Conservation (phyloP, 495 filamentous ascomycete species). For the Aspergillus diversus region DNA sequence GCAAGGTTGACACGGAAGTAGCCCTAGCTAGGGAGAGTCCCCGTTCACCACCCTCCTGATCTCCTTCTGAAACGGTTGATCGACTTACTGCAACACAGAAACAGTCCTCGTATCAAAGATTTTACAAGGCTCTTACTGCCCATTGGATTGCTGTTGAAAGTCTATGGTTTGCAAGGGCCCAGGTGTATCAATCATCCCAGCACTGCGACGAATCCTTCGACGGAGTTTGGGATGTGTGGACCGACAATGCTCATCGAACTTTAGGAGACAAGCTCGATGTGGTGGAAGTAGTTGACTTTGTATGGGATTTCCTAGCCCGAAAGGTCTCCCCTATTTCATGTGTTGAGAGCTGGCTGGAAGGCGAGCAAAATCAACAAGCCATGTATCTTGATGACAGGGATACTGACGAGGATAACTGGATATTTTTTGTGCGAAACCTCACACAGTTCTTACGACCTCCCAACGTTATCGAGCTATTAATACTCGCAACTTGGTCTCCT, state of each 20-base stretch:
- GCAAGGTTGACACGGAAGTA: background rate
- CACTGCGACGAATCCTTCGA: background rate
- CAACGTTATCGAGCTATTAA: background rate
- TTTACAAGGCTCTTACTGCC: constrained; percentile 8
- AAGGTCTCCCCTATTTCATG: background rate
- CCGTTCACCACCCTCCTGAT: background rate
- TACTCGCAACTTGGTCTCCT: background rate
- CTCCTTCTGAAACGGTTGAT: background rate
- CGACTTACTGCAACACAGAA: background rate
- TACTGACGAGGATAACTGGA: background rate
- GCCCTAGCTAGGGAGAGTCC: background rate
- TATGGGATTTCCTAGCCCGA: constrained; percentile 3
- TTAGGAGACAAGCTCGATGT: background rate
- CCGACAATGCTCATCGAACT: background rate
- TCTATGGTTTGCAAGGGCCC: background rate
- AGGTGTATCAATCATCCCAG: background rate
- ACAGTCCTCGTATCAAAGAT: constrained; percentile 1
- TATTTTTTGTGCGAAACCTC: background rate
- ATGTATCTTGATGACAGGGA: background rate
- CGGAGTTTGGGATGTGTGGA: background rate
- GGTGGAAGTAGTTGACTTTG: constrained; percentile 12
- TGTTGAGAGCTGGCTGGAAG: background rate
- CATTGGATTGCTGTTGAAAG: constrained; percentile 6
- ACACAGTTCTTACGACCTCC: constrained; percentile 1
- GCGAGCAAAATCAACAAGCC: background rate